A percentile compares a stretch with the other conserved stretches of the same genome.
Conservation (phyloP, 345 rosid genomes). For the Gossypium sturtianum region DNA sequence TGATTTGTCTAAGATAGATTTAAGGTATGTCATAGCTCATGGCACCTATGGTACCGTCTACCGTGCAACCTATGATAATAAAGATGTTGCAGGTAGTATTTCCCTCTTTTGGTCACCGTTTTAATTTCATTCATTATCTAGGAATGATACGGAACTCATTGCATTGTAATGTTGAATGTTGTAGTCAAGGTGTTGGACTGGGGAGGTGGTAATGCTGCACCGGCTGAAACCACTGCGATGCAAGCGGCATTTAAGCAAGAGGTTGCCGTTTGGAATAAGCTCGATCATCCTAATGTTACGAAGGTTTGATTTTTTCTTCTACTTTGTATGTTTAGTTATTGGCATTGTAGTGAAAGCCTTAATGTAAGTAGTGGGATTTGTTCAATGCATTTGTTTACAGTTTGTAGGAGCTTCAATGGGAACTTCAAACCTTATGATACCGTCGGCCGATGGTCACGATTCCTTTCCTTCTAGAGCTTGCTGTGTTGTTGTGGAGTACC, state of each 20-base stretch:
- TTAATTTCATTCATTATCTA: too few relatives aligned
- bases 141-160: neutral
- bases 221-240: constrained; percentile 67
- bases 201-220: constrained; percentile 25
- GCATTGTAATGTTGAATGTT: neutral
- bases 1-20: constrained; percentile 71
- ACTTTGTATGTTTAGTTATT: neutral
- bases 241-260: constrained; percentile 79
- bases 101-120: neutral
- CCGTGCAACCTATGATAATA: constrained; percentile 61
- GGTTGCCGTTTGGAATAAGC: constrained; percentile 97
- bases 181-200: constrained; percentile 16
- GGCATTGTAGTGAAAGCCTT: neutral
- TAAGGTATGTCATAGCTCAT: constrained; percentile 52
- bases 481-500: constrained; percentile 87
- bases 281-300: constrained; percentile 86
- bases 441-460: constrained; percentile 31
- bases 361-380: constrained; percentile 2
- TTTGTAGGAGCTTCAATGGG: constrained; percentile 97
- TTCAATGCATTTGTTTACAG: constrained; percentile 26
- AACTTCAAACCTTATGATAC: constrained; percentile 73
- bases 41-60: constrained; percentile 88
- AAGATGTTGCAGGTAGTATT: constrained; percentile 78
- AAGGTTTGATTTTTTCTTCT: constrained; percentile 37
- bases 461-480: constrained; percentile 66